phyloP scores from a whole-genome alignment of 345 rosid genomes.

The Eucalyptus marginata region DNA sequence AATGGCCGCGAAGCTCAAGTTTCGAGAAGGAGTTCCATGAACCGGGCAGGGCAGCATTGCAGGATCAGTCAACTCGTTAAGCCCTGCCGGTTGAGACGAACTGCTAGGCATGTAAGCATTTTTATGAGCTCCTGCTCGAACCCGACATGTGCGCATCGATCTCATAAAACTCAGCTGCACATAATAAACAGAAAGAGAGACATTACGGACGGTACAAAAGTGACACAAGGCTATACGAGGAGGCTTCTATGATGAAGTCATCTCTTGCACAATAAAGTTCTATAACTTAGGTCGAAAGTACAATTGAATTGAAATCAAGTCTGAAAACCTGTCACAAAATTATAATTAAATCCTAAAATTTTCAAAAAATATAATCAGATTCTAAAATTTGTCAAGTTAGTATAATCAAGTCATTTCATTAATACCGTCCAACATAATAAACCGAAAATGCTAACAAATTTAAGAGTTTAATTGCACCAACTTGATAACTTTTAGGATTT shows the following conservation, averaged over 20 bases:
- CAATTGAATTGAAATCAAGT: too few species aligned
- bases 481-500: fast-evolving
- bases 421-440: too few species aligned
- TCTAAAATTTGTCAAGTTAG: fast-evolving
- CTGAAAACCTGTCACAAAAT: fast-evolving
- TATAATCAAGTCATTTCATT: too few species aligned
- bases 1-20: neutral
- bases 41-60: neutral
- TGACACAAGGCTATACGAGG: neutral
- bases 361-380: fast-evolving
- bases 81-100: neutral
- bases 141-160: neutral
- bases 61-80: neutral
- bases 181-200: neutral
- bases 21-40: neutral
- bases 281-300: too few species aligned
- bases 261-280: neutral
- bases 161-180: neutral
- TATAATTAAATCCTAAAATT: too few species aligned
- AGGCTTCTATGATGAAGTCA: neutral
- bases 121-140: neutral
- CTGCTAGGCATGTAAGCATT: neutral
- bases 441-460: too few species aligned
- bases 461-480: fast-evolving
- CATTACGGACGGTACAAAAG: neutral